Conservation (phyloP, 768 basidiomycete species). For the Russula sp. region DNA sequence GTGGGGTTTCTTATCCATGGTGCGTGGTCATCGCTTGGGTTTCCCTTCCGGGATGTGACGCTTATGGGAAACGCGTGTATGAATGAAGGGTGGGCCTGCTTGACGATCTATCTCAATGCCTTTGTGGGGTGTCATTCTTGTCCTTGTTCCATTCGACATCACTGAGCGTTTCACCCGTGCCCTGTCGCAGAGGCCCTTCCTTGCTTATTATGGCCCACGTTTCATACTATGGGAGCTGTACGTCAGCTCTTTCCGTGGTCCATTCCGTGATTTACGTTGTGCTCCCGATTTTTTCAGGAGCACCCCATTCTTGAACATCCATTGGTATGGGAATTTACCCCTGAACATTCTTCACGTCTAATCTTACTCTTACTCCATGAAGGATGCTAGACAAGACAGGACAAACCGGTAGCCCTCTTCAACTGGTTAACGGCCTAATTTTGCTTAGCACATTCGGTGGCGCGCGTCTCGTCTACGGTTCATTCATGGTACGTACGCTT, state of each 20-base stretch:
- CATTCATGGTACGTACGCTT: conserved; percentile 31
- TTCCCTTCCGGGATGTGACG: background rate
- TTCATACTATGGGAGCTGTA: conserved; percentile 81
- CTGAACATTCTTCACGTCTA: conserved; percentile 1
- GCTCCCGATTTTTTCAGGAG: conserved; percentile 36
- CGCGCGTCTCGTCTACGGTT: conserved; percentile 67
- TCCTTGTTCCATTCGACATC: background rate
- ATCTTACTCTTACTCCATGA: background rate
- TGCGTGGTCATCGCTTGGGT: conserved; percentile 23
- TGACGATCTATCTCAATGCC: conserved; percentile 55
- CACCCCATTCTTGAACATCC: conserved; percentile 83
- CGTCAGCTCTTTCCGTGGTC: conserved; percentile 23
- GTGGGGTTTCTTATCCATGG: conserved; percentile 77
- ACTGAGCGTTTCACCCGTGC: background rate
- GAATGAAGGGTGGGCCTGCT: conserved; percentile 48
- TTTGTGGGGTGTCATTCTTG: conserved; percentile 44
- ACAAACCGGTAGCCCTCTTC: conserved; percentile 57
- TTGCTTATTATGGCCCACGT: conserved; percentile 68
- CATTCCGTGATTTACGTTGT: conserved; percentile 7
- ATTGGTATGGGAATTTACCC: conserved; percentile 51
- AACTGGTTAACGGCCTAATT: conserved; percentile 63
- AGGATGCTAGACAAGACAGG: conserved; percentile 77
- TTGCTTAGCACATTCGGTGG: conserved; percentile 63
- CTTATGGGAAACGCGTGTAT: background rate
- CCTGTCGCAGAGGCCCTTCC: conserved; percentile 47